Percentiles rank a stretch among this genome's conserved stretches.
Conservation (phyloP, 441 rosid genomes). For the Adansonia gregorii region DNA sequence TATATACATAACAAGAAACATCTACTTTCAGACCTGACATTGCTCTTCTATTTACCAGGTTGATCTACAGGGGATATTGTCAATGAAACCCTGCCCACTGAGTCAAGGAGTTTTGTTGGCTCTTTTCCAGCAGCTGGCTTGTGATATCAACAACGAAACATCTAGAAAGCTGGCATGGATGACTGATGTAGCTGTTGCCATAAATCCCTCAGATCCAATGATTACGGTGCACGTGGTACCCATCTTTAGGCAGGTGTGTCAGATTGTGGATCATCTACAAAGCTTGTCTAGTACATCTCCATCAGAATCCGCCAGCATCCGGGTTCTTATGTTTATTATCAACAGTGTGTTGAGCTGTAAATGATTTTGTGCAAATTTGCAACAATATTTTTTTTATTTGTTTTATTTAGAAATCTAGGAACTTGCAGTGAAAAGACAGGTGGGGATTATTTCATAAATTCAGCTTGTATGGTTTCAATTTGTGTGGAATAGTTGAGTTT, state of each 20-base stretch:
- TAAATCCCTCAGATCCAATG: conserved; percentile 65
- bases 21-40: conserved; percentile 9
- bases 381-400: conserved; percentile 33
- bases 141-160: conserved; percentile 63
- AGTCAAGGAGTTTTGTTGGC: conserved; percentile 81
- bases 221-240: conserved; percentile 65
- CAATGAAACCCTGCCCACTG: conserved; percentile 51
- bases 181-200: conserved; percentile 69
- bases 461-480: conserved; percentile 28
- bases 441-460: conserved; percentile 10
- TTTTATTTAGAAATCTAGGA: conserved; percentile 44
- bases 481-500: conserved; percentile 33
- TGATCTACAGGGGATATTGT: conserved; percentile 58
- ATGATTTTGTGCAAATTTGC: conserved; percentile 56
- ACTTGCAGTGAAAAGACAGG: conserved; percentile 25
- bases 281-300: conserved; percentile 46
- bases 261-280: conserved; percentile 59
- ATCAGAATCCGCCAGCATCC: conserved; percentile 52
- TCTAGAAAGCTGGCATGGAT: conserved; percentile 63
- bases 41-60: conserved; percentile 44
- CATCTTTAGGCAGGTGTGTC: conserved; percentile 71
- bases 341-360: conserved; percentile 68
- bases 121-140: conserved; percentile 76
- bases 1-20: background rate
- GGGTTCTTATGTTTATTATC: conserved; percentile 66